Percentiles rank a stretch among this genome's conserved stretches.
These are phyloP conservation scores for Metarhizium guizhouense DNA, from an alignment of 2,329 filamentous ascomycete species.

Conservation along the genomic window DNA sequence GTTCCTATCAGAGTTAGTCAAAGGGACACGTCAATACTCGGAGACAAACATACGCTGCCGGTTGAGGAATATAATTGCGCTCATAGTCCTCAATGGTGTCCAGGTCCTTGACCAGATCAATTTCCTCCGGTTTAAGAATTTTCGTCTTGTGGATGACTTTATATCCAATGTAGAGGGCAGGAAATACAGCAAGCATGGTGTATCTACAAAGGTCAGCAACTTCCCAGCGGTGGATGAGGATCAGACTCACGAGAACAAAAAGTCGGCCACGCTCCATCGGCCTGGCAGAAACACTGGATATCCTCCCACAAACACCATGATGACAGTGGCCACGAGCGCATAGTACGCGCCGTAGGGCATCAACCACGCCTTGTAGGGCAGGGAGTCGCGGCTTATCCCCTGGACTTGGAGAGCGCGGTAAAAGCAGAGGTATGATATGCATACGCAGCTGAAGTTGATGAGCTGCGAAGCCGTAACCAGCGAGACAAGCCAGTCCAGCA, in stretches of 20 bases:
- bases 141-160: constrained; percentile 60
- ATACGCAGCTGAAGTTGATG: constrained; percentile 63
- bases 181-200: constrained; percentile 64
- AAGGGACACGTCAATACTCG: background rate
- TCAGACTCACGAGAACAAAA: constrained; percentile 56
- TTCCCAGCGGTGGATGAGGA: no score
- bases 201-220: constrained; percentile 34
- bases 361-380: constrained; percentile 61
- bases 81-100: constrained; percentile 62
- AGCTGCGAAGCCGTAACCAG: constrained; percentile 63
- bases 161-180: constrained; percentile 60
- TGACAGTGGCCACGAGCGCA: constrained; percentile 50
- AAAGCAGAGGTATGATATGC: constrained; percentile 64
- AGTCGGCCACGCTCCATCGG: constrained; percentile 59
- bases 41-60: constrained; percentile 37
- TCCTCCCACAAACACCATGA: constrained; percentile 69
- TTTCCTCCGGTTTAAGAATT: constrained; percentile 44
- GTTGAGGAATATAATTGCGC: constrained; percentile 44
- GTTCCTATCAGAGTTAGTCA: constrained; percentile 8
- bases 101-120: constrained; percentile 54
- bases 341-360: constrained; percentile 68
- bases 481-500: constrained; percentile 65
- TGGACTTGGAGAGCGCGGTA: constrained; percentile 60
- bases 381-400: constrained; percentile 53
- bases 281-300: constrained; percentile 63